Base-by-base conservation (phyloP, 768 basidiomycete genomes). In the Lactarius hengduanensis region DNA sequence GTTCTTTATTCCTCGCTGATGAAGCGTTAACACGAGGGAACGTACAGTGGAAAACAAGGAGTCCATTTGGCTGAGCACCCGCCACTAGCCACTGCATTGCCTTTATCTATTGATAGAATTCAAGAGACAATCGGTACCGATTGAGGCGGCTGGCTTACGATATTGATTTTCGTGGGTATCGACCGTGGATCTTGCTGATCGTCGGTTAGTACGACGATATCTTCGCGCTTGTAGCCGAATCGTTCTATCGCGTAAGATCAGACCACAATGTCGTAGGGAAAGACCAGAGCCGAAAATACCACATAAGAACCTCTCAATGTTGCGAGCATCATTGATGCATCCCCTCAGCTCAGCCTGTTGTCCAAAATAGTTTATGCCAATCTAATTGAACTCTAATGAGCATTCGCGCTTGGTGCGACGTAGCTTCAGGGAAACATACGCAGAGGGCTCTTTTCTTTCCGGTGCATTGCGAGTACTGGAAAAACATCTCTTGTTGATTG, bases 81-180 rank as follows among this genome's bases (percentile, higher is more conserved):
- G 72, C 71, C 6, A 86, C 83, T 28, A 88, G 78, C 86, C 86
- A 88, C 28, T 81, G 77, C 83, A 85, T 85, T 3, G 82, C 86
- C 20, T 72, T 71, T 38, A 85, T 71, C 78, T 81, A 63, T 4
- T 28, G 45, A 62, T 30, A 58, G 30, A 30, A 43, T 45, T 28
- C 28, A n/a, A 59, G 50, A n/a, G 36, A 38, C 26, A 30, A 53
- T 4, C 26, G 20, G 3, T 16, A 36, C 18, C 18, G 1, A 26
- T 40, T 9, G n/a, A 13, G 56, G 30, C 1, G 28, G 41, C 22
- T 5, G 5, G 60, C 77, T 47, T 45, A 81, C 79, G 28, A 88
- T 86, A 72, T 88, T 88, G 28, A 75, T 77, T 64, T 77, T 75
- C 2, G 84, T 87, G 1, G 86, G 86, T 32, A 78, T 74, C 65